Evolutionary conservation across 495 filamentous ascomycete species (phyloP).

Genomic region (Hypoxylon lienhwacheense): DNA sequence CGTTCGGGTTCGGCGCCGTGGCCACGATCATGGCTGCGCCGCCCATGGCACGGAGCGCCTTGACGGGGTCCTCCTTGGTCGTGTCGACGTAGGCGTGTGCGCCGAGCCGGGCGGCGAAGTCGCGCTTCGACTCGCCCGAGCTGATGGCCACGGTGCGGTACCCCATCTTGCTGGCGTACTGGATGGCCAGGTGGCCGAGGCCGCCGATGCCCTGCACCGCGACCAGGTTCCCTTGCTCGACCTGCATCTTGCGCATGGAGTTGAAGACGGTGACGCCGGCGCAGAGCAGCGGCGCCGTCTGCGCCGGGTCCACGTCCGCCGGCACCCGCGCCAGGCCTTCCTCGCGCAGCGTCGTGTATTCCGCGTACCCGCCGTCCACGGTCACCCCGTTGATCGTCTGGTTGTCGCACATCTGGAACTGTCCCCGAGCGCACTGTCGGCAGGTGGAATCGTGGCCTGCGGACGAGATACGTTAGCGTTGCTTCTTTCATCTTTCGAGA

Average conservation of each 20-base stretch:
- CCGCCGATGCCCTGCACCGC: slow-evolving; percentile 68
- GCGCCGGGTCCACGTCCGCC: slow-evolving; percentile 56
- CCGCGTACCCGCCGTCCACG: slow-evolving; percentile 59
- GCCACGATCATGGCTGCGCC: slow-evolving; percentile 64
- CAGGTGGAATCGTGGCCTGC: slow-evolving; percentile 50
- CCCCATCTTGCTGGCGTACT: slow-evolving; percentile 67
- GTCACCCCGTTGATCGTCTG: slow-evolving; percentile 55
- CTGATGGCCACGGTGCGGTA: slow-evolving; percentile 66
- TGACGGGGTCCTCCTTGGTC: slow-evolving; percentile 53
- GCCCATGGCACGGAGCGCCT: slow-evolving; percentile 58
- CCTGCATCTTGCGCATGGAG: slow-evolving; percentile 62
- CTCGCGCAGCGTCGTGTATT: slow-evolving; percentile 63
- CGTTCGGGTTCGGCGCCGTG: slow-evolving; percentile 62
- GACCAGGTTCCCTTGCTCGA: slow-evolving; percentile 60
- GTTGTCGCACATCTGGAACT: slow-evolving; percentile 60
- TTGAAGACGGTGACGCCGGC: slow-evolving; percentile 76
- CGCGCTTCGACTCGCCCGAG: slow-evolving; percentile 57
- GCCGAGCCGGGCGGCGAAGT: slow-evolving; percentile 62
- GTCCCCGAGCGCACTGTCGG: slow-evolving; percentile 50
- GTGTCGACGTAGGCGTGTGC: slow-evolving; percentile 70
- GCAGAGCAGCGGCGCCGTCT: slow-evolving; percentile 69
- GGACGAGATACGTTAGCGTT: slow-evolving; percentile 3
- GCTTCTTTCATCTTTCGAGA: not conserved
- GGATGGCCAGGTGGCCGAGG: slow-evolving; percentile 67
- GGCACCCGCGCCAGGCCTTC: slow-evolving; percentile 68